A percentile compares a stretch with the other conserved stretches of the same genome.
Conservation (phyloP, 73 alveolate species). For the Symbiodinium pilosum region DNA sequence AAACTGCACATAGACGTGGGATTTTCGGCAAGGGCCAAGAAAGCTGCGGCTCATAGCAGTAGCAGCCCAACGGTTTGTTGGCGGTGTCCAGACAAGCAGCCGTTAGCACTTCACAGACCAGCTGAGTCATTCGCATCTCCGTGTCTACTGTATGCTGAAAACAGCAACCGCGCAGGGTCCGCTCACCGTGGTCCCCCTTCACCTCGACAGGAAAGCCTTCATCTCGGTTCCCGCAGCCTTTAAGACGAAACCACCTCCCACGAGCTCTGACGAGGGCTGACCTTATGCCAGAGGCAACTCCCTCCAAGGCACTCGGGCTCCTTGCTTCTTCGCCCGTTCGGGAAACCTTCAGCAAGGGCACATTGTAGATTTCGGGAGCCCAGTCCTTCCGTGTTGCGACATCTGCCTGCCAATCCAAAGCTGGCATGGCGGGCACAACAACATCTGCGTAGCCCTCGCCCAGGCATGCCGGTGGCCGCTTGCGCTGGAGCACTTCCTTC, state of each 20-base stretch:
- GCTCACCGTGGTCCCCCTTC: conserved; percentile 44
- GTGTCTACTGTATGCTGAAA: conserved; percentile 49
- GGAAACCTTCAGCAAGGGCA: conserved; percentile 37
- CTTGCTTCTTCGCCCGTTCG: not conserved
- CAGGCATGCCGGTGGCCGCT: not conserved
- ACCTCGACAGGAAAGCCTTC: conserved; percentile 51
- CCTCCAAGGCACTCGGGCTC: conserved; percentile 15
- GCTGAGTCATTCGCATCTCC: conserved; percentile 46
- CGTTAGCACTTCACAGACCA: conserved; percentile 21
- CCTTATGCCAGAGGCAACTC: conserved; percentile 42
- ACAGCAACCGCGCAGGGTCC: conserved; percentile 59
- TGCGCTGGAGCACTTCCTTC: not conserved
- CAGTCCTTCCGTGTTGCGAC: not conserved
- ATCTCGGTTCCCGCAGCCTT: conserved; percentile 38
- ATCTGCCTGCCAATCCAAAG: conserved; percentile 21
- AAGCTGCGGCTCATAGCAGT: conserved; percentile 20
- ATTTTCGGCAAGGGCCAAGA: conserved; percentile 39
- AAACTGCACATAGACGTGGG: conserved; percentile 42
- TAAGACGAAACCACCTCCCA: conserved; percentile 79
- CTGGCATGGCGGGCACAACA: conserved; percentile 53
- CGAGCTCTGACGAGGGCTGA: conserved; percentile 38
- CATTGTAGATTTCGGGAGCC: not conserved
- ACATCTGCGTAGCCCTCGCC: not conserved
- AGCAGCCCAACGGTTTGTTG: conserved; percentile 34
- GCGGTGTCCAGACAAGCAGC: conserved; percentile 38